Evolutionary conservation across 2,329 filamentous ascomycete species (phyloP).

Genomic region (Exophiala lecanii-corni): DNA sequence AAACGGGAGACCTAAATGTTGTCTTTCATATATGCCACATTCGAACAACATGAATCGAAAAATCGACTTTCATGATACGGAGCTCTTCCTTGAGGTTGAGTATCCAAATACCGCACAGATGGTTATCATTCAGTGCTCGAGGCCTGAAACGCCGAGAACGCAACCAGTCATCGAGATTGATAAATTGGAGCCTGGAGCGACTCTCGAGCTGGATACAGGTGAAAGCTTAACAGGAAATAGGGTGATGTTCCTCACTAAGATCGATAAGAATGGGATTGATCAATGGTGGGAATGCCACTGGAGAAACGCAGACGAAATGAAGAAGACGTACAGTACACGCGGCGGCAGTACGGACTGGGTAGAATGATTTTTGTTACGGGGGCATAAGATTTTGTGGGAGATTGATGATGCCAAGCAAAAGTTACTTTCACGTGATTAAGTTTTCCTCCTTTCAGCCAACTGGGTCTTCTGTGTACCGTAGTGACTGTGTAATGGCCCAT

Average conservation of each 20-base stretch:
- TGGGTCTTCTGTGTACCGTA: too few species aligned
- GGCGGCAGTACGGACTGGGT: too few species aligned
- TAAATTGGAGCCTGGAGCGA: neutral
- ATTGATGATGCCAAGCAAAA: too few species aligned
- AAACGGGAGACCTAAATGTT: too few species aligned
- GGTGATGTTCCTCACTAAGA: neutral
- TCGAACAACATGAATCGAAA: neutral
- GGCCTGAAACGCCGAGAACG: neutral
- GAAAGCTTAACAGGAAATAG: too few species aligned
- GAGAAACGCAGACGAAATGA: too few species aligned
- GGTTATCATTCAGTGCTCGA: conserved; percentile 2
- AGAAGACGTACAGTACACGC: too few species aligned
- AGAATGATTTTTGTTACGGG: too few species aligned
- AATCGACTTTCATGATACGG: conserved; percentile 6
- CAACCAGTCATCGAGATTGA: neutral
- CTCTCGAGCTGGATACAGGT: neutral
- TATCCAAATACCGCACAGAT: neutral
- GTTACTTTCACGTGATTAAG: too few species aligned
- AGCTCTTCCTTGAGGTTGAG: conserved; percentile 3
- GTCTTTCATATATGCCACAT: neutral
- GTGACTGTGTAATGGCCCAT: too few species aligned
- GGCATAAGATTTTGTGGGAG: too few species aligned
- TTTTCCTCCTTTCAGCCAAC: too few species aligned
- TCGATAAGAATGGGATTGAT: neutral
- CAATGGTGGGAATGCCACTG: neutral